Conservation (phyloP, 257 asterid genomes). For the Solanum chiquidenum region DNA sequence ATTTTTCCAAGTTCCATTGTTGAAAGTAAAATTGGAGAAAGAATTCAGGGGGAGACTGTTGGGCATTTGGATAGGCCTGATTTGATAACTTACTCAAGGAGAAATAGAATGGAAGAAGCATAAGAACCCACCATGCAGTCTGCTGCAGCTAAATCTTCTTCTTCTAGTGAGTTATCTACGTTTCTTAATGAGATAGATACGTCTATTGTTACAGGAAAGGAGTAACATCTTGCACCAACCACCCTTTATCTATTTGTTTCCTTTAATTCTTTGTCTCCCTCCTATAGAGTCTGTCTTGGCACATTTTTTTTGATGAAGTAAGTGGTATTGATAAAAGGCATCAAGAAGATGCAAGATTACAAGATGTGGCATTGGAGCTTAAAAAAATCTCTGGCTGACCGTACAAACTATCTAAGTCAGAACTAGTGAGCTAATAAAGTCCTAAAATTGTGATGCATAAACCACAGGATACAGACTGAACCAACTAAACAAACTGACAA, state of each 20-base stretch:
- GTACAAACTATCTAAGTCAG: neutral
- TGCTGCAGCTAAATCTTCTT: neutral
- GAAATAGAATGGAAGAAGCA: neutral
- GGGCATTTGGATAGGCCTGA: neutral
- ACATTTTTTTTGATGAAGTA: neutral
- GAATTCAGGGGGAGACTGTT: neutral
- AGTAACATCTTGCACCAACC: neutral
- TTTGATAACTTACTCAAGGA: neutral
- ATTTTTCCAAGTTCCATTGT: neutral
- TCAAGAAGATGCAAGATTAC: neutral
- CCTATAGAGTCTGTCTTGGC: neutral
- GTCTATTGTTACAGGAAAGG: neutral
- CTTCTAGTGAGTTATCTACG: neutral
- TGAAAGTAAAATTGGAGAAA: neutral
- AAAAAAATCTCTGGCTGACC: neutral
- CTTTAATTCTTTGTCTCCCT: neutral
- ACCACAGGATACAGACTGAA: neutral
- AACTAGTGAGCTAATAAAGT: neutral
- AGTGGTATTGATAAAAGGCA: neutral
- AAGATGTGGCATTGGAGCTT: neutral
- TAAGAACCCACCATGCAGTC: neutral
- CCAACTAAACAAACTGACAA: neutral
- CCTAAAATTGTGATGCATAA: neutral
- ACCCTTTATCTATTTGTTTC: neutral
- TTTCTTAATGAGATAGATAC: neutral